Base-by-base conservation (phyloP, 2,329 filamentous ascomycete species). In the Pseudogymnoascus sp. region DNA sequence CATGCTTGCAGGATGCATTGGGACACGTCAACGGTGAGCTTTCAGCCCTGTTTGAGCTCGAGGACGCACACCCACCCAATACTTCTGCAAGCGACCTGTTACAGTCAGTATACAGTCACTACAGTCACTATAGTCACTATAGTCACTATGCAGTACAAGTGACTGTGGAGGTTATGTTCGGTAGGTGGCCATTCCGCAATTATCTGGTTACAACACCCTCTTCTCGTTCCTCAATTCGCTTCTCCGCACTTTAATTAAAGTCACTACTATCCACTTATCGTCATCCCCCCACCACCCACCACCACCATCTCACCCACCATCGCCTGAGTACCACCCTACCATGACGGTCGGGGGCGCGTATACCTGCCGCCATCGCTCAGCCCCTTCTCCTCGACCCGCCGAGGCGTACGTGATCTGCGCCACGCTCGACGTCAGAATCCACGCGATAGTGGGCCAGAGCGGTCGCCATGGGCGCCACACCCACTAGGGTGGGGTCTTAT, bases 251-350 rank as follows among this genome's bases (percentile, higher is more conserved):
- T 50, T 50, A 50, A 29, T 50, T 29, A 50, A 50, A 50, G 44
- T 50, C 15, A 50, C 44, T 50, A 50, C 44, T 50, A 50, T 29
- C 44, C 44, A 50, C 44, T 53, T 31, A 53, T 53, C 46, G 46
- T 53, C 46, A 53, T 53, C 46, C 46, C 46, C 15, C 46, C 46
- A 31, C 44, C 23, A 29, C 23, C 13, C 23, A 29, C 21, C 21
- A 50, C 13, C 44, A 50, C 15, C 13, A 17, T 50, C 44, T 50
- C 44, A 50, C 44, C 44, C 21, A 46, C 42, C 42, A 46, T 46
- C 21, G 42, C 4, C 42, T 46, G 21, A 19, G 7, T 13, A 53
- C 7, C 44, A 4, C 15, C 44, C 26, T 9, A 17, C 23, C n/a
- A 53, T 31, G 44, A 53, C 44, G 44, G 44, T 3, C 15, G 44